A percentile compares a stretch with the other conserved stretches of the same genome.
Evolutionary conservation across 2,329 filamentous ascomycete genomes (phyloP).

Genomic region (Claviceps quebecensis): DNA sequence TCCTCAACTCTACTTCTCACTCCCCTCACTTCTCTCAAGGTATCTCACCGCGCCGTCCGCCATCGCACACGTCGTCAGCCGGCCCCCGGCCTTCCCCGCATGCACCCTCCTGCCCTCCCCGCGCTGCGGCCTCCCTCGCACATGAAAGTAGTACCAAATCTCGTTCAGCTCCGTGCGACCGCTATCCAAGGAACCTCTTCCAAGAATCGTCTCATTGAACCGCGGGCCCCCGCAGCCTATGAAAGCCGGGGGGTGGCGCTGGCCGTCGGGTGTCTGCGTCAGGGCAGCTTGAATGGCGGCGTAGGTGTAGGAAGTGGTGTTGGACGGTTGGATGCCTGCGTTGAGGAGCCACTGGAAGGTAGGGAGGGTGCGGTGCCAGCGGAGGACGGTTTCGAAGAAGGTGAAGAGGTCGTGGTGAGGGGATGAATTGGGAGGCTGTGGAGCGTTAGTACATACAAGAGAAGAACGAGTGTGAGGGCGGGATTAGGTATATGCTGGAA

Average conservation of each 20-base stretch:
- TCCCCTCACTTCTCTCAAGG: conserved; percentile 30
- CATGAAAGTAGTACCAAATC: conserved; percentile 54
- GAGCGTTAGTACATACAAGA: background rate
- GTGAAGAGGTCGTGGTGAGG: conserved; percentile 46
- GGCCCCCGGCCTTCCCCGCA: conserved; percentile 32
- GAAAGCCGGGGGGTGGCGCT: conserved; percentile 35
- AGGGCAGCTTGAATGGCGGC: conserved; percentile 37
- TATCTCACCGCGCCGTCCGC: conserved; percentile 39
- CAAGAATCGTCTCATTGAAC: conserved; percentile 46
- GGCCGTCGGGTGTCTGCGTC: conserved; percentile 29
- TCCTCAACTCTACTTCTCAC: conserved; percentile 8
- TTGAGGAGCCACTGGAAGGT: conserved; percentile 46
- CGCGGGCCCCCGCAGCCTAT: conserved; percentile 46
- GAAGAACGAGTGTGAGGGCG: conserved; percentile 2
- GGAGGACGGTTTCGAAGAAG: conserved; percentile 46
- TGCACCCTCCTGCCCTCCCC: conserved; percentile 28
- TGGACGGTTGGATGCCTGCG: conserved; percentile 41
- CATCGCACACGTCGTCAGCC: conserved; percentile 40
- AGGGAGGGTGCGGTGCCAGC: conserved; percentile 43
- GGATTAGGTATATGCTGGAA: too few species aligned
- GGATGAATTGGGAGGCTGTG: conserved; percentile 35
- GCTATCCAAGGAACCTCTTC: conserved; percentile 37
- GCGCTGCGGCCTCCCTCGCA: conserved; percentile 41
- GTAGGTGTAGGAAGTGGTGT: conserved; percentile 42
- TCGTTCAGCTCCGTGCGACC: conserved; percentile 45